These are phyloP conservation scores for Protea cynaroides DNA, from an alignment of 164 flowering plant species.

Conservation along the genomic window DNA sequence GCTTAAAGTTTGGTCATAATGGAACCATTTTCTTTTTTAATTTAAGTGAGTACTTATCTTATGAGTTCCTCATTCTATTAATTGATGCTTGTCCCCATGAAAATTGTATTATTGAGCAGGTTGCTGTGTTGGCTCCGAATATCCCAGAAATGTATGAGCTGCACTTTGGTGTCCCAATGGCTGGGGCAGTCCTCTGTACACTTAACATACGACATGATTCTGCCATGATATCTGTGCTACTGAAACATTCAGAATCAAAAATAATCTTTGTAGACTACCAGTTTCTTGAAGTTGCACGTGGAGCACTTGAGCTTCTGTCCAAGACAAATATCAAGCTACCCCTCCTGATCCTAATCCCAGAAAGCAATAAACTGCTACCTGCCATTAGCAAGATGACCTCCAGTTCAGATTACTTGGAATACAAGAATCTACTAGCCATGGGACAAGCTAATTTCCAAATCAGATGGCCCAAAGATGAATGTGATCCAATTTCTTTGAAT, in stretches of 20 bases:
- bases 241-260: constrained; percentile 57
- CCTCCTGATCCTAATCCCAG: constrained; percentile 32
- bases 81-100: too few species aligned
- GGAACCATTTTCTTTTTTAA: too few species aligned
- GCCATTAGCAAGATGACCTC: background rate
- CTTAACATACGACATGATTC: constrained; percentile 54
- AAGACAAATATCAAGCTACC: constrained; percentile 27
- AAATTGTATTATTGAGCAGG: constrained; percentile 25
- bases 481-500: constrained; percentile 59
- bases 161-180: constrained; percentile 77
- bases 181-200: constrained; percentile 62
- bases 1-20: too few species aligned
- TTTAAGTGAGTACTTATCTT: too few species aligned
- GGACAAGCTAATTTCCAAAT: constrained; percentile 41
- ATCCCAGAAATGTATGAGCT: constrained; percentile 74
- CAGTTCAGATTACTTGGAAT: constrained; percentile 21
- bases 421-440: constrained; percentile 34
- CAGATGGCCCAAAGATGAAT: constrained; percentile 54
- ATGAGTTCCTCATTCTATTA: too few species aligned
- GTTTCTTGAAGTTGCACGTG: constrained; percentile 32
- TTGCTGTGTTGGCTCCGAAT: constrained; percentile 56
- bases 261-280: constrained; percentile 55
- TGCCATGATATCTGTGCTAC: constrained; percentile 38
- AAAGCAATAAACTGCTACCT: constrained; percentile 17
- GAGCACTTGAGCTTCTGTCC: constrained; percentile 34